phyloP scores from a whole-genome alignment of 495 filamentous ascomycete genomes.

The Staphylotrichum tortipilum region DNA sequence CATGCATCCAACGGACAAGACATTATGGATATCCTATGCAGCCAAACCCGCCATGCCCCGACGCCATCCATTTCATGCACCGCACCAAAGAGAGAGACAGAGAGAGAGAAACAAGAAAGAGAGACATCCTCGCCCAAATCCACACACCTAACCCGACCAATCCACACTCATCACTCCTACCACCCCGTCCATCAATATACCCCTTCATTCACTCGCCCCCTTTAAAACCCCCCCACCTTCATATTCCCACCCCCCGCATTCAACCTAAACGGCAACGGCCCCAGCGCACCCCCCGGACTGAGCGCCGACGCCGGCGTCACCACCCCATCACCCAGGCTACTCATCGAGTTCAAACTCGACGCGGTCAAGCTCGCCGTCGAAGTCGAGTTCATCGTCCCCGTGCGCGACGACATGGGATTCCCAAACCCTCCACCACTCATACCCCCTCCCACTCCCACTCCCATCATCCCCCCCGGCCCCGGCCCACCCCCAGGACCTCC shows the following conservation, averaged over 20 bases:
- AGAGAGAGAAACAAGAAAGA: too few relatives aligned
- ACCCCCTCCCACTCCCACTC: slow-evolving; percentile 6
- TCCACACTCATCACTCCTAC: not conserved
- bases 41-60: slow-evolving; percentile 1
- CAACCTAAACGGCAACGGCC: slow-evolving; percentile 19
- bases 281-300: slow-evolving; percentile 26
- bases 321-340: slow-evolving; percentile 25
- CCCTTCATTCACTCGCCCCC: not conserved
- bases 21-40: slow-evolving; percentile 6
- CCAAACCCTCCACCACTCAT: slow-evolving; percentile 22
- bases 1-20: slow-evolving; percentile 10
- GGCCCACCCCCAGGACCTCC: too few relatives aligned
- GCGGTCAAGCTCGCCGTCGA: slow-evolving; percentile 22
- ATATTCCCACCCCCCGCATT: slow-evolving; percentile 7
- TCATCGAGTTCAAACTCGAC: slow-evolving; percentile 32
- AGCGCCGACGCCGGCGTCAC: slow-evolving; percentile 29
- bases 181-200: not conserved
- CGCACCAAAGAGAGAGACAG: not conserved
- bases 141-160: not conserved
- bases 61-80: not conserved
- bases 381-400: slow-evolving; percentile 37
- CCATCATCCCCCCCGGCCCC: slow-evolving; percentile 41
- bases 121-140: not conserved
- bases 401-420: slow-evolving; percentile 23
- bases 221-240: slow-evolving; percentile 12